Conservation (phyloP, 139 green algal genomes). For the Haematococcus sp. region DNA sequence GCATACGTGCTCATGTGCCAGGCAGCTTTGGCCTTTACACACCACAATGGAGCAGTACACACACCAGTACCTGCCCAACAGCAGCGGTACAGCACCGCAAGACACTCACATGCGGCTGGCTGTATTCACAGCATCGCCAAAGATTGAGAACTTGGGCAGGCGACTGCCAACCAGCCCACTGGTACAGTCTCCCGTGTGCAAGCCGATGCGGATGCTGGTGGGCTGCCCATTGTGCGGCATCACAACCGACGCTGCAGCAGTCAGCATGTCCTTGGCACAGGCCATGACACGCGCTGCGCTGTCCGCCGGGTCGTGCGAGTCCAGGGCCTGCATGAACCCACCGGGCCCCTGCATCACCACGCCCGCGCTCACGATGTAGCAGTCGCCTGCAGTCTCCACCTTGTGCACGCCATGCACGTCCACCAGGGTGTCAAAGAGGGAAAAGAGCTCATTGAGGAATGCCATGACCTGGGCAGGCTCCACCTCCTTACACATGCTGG, state of each 20-base stretch:
- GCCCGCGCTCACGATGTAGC: too few species aligned
- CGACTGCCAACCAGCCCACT: constrained; percentile 30
- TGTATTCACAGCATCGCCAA: constrained; percentile 14
- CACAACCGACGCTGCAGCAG: constrained; percentile 1
- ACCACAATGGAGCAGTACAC: too few species aligned
- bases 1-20: too few species aligned
- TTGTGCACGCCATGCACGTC: too few species aligned
- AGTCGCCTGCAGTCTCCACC: too few species aligned
- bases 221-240: constrained; percentile 36
- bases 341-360: constrained; percentile 2
- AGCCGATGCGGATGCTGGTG: constrained; percentile 24
- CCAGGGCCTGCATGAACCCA: too few species aligned
- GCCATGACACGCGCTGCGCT: background rate
- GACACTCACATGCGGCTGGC: too few species aligned
- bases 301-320: background rate
- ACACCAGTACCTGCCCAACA: too few species aligned
- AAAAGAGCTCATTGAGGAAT: constrained; percentile 56
- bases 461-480: constrained; percentile 34
- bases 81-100: too few species aligned
- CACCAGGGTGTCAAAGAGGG: constrained; percentile 21
- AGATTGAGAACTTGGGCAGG: constrained; percentile 28
- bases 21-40: too few species aligned
- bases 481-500: too few species aligned
- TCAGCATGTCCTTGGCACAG: constrained; percentile 26
- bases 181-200: too few species aligned